Evolutionary conservation across 768 basidiomycete species (phyloP).

Genomic region (Mycena maculata): DNA sequence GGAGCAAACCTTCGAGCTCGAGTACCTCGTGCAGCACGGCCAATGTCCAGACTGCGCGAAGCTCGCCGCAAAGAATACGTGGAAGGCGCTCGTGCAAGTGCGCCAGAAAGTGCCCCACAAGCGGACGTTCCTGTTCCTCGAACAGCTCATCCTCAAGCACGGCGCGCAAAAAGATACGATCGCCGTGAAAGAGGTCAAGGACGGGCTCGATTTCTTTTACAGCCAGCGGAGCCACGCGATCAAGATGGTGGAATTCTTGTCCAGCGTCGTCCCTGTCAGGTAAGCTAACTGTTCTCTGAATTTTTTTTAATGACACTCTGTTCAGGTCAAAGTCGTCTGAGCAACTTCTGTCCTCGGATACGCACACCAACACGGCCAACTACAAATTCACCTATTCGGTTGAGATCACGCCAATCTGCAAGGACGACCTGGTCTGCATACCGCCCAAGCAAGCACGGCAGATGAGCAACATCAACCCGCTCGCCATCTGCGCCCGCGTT

Average conservation of each 20-base stretch:
- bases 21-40: constrained; percentile 93
- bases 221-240: constrained; percentile 89
- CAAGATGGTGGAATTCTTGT: constrained; percentile 96
- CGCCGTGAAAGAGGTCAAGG: constrained; percentile 89
- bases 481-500: constrained; percentile 90
- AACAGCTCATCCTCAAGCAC: constrained; percentile 97
- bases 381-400: constrained; percentile 98
- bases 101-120: constrained; percentile 99
- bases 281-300: constrained; percentile 42
- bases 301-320: neutral
- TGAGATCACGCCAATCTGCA: constrained; percentile 96
- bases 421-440: constrained; percentile 95
- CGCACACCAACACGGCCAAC: constrained; percentile 91
- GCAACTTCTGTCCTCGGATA: constrained; percentile 93
- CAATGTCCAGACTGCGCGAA: constrained; percentile 96
- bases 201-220: constrained; percentile 98
- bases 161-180: constrained; percentile 97
- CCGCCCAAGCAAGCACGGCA: constrained; percentile 84
- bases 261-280: constrained; percentile 89
- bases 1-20: constrained; percentile 97
- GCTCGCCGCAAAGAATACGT: constrained; percentile 98
- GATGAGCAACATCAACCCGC: constrained; percentile 88
- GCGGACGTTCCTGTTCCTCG: constrained; percentile 96
- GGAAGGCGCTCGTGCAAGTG: constrained; percentile 98
- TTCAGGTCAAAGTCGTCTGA: constrained; percentile 91